These are phyloP conservation scores for Sanguinoderma infundibulare DNA, from an alignment of 1,284 basidiomycete species.

Conservation along the genomic window DNA sequence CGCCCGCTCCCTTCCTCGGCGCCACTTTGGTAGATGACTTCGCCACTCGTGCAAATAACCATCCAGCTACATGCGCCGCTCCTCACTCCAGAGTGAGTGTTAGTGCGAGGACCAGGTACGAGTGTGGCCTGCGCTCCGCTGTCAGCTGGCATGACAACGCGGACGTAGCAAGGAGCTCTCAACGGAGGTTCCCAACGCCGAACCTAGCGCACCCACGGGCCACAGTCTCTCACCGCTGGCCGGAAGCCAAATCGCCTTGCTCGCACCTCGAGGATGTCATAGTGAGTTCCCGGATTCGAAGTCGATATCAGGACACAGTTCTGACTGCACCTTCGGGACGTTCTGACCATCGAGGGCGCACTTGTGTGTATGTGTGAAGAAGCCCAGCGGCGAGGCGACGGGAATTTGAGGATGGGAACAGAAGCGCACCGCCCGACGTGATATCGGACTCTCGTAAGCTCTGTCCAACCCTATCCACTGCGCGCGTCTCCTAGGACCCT, in stretches of 20 bases:
- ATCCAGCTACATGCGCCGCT: not conserved
- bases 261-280: not conserved
- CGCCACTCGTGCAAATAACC: not conserved
- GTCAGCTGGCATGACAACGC: not conserved
- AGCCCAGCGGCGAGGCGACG: not conserved
- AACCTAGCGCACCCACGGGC: not conserved
- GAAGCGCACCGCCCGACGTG: not conserved
- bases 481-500: not conserved
- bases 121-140: not conserved
- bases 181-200: not conserved
- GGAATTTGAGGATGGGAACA: slow-evolving; percentile 1
- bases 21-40: not conserved
- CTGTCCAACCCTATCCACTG: not conserved
- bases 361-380: not conserved
- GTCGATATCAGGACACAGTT: not conserved
- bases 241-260: not conserved
- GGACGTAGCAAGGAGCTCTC: not conserved
- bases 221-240: not conserved
- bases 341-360: not conserved
- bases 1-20: not conserved
- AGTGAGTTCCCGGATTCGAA: not conserved
- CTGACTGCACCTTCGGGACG: not conserved
- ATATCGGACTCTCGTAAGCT: not conserved
- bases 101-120: not conserved
- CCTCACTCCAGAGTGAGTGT: too few species aligned